Percentiles rank a stretch among this genome's conserved stretches.
phyloP scores from a whole-genome alignment of 768 basidiomycete species.

The Boletellus ananas region DNA sequence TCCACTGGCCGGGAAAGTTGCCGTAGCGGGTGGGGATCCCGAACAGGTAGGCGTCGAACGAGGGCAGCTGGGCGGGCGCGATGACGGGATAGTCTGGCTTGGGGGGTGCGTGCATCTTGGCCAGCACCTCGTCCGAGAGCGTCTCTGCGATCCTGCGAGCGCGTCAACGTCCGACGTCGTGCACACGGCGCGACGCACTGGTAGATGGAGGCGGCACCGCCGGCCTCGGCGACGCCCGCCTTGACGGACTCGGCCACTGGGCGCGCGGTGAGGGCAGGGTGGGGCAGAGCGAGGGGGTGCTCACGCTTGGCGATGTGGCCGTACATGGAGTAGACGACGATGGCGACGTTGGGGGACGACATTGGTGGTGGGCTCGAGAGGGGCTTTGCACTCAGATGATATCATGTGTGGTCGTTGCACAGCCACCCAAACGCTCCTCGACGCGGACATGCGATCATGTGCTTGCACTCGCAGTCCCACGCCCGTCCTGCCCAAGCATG shows the following conservation, averaged over 20 bases:
- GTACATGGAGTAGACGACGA: conserved; percentile 71
- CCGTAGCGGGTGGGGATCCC: conserved; percentile 83
- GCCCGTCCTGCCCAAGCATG: no score
- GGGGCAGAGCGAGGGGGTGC: conserved; percentile 20
- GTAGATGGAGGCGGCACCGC: conserved; percentile 49
- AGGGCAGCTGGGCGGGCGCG: conserved; percentile 46
- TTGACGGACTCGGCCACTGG: conserved; percentile 58
- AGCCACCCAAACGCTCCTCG: no score
- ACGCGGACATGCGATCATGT: no score
- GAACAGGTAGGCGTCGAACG: conserved; percentile 71
- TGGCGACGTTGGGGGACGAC: conserved; percentile 57
- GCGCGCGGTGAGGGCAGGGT: conserved; percentile 3
- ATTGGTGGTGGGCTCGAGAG: conserved; percentile 26
- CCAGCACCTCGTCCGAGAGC: conserved; percentile 61
- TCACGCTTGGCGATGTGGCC: conserved; percentile 67
- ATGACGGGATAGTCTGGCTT: conserved; percentile 73
- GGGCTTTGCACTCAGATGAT: no score
- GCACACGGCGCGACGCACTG: conserved; percentile 40
- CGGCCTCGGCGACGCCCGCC: conserved; percentile 44
- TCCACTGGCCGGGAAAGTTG: conserved; percentile 76
- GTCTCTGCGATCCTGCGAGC: conserved; percentile 69
- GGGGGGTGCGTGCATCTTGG: conserved; percentile 65
- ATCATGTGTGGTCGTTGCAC: no score
- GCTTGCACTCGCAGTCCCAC: no score
- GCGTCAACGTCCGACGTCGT: not conserved